Conservation (phyloP, 768 basidiomycete genomes). For the Tricholoma flavovirens region DNA sequence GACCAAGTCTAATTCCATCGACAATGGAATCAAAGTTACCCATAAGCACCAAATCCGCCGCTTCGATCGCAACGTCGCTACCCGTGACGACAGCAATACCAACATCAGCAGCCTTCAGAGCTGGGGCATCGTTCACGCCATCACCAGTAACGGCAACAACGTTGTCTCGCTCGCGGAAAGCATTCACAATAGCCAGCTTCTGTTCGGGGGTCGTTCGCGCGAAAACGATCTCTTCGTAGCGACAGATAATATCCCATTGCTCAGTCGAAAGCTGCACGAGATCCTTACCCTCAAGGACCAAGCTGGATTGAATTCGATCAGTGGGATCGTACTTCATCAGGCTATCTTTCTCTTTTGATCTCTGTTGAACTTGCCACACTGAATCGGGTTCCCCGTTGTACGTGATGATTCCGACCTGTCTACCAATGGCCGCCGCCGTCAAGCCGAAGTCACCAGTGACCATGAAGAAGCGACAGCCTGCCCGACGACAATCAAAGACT, state of each 20-base stretch:
- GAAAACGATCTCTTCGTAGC: constrained; percentile 42
- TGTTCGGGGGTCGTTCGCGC: constrained; percentile 53
- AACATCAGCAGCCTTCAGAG: constrained; percentile 48
- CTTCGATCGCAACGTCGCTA: constrained; percentile 41
- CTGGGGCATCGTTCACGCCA: constrained; percentile 50
- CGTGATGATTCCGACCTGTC: constrained; percentile 39
- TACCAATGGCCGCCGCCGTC: constrained; percentile 47
- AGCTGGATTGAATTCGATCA: constrained; percentile 28
- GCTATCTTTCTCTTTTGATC: constrained; percentile 2
- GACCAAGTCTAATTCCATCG: constrained; percentile 51
- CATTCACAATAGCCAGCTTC: constrained; percentile 54
- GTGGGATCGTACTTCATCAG: constrained; percentile 9
- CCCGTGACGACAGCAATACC: constrained; percentile 50
- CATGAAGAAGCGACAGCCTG: constrained; percentile 52
- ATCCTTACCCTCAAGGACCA: constrained; percentile 43
- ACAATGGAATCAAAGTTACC: constrained; percentile 57
- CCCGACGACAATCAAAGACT: constrained; percentile 39
- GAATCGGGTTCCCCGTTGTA: constrained; percentile 21
- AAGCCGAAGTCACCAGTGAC: constrained; percentile 52
- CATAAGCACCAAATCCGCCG: constrained; percentile 44
- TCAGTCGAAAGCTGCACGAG: constrained; percentile 26
- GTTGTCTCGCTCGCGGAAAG: constrained; percentile 42
- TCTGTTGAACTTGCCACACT: constrained; percentile 4
- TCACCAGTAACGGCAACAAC: constrained; percentile 53
- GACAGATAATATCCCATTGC: constrained; percentile 37